phyloP scores from a whole-genome alignment of 1,139 yeast species.

The Pichia sp. region DNA sequence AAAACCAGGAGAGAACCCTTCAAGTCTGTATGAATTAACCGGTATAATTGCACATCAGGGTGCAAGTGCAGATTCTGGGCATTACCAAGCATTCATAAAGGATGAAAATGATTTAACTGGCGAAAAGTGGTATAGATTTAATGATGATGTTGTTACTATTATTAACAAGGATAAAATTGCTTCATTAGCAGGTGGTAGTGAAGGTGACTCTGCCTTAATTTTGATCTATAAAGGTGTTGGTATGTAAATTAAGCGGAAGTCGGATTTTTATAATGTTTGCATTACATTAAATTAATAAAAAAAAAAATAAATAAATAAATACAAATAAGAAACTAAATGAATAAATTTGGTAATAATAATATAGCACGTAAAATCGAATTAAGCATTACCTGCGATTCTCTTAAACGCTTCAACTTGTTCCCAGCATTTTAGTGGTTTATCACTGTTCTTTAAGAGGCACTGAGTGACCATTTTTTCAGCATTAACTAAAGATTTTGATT shows the following conservation, averaged over 20 bases:
- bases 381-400: slow-evolving; percentile 33
- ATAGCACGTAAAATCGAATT: slow-evolving; percentile 1
- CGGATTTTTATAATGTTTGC: background rate
- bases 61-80: slow-evolving; percentile 95
- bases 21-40: slow-evolving; percentile 75
- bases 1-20: slow-evolving; percentile 64
- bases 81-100: slow-evolving; percentile 82
- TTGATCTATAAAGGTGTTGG: slow-evolving; percentile 80
- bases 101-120: slow-evolving; percentile 60
- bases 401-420: slow-evolving; percentile 75
- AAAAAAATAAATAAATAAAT: background rate
- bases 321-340: background rate
- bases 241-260: slow-evolving; percentile 9
- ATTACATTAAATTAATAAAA: background rate
- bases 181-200: slow-evolving; percentile 92
- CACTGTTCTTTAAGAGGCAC: slow-evolving; percentile 65
- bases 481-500: slow-evolving; percentile 30
- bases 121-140: slow-evolving; percentile 86
- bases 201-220: slow-evolving; percentile 90
- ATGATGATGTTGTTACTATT: slow-evolving; percentile 82
- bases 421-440: slow-evolving; percentile 80
- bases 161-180: slow-evolving; percentile 78
- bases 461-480: slow-evolving; percentile 54
- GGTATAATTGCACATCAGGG: slow-evolving; percentile 93
- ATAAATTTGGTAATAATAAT: background rate